Conservation (phyloP, 495 filamentous ascomycete genomes). For the Clohesyomyces aquaticus region DNA sequence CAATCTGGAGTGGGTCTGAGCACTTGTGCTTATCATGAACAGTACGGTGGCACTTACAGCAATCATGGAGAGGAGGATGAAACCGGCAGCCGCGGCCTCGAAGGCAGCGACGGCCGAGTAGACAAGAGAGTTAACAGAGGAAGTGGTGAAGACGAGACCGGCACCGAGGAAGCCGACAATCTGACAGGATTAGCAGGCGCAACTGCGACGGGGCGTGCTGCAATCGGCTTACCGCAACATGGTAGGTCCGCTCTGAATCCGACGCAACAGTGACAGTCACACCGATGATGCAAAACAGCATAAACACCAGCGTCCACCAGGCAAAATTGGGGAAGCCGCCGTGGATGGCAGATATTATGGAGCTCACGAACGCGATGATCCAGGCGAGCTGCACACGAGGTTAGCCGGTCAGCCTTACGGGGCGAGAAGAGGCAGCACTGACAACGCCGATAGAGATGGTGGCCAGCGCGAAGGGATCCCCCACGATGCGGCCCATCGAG, state of each 20-base stretch:
- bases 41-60: conserved; percentile 58
- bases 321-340: conserved; percentile 74
- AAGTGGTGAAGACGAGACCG: conserved; percentile 80
- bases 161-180: conserved; percentile 84
- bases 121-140: conserved; percentile 79
- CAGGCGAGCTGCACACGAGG: conserved; percentile 74
- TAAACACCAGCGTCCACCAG: conserved; percentile 89
- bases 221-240: conserved; percentile 72
- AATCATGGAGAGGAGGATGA: conserved; percentile 95
- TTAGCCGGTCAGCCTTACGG: conserved; percentile 20
- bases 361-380: conserved; percentile 87
- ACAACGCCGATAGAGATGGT: conserved; percentile 91
- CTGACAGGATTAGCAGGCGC: conserved; percentile 47
- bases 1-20: conserved; percentile 61
- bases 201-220: not conserved
- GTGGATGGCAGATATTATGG: conserved; percentile 71
- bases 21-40: not conserved
- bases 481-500: conserved; percentile 83
- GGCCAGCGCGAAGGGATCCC: conserved; percentile 94
- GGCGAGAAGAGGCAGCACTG: conserved; percentile 48
- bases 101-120: conserved; percentile 69
- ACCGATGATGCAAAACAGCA: conserved; percentile 78
- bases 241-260: conserved; percentile 80
- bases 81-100: conserved; percentile 88
- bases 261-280: conserved; percentile 79